Percentiles rank a stretch among this genome's conserved stretches.
Conservation (phyloP, 2,329 filamentous ascomycete species). For the Penicillium janthinellum region DNA sequence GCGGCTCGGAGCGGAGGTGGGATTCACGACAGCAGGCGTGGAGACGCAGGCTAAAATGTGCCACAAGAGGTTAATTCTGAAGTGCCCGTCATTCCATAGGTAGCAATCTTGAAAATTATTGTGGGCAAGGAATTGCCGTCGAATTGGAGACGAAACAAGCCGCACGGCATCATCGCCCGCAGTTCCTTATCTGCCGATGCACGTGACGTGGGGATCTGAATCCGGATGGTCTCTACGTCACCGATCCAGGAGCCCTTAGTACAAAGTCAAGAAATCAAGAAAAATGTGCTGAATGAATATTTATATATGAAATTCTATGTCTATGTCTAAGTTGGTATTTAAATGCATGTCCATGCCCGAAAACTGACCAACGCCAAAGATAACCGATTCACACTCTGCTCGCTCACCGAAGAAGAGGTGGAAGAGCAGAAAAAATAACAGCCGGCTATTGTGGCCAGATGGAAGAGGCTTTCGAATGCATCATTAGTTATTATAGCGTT, state of each 20-base stretch:
- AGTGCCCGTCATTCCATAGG: background rate
- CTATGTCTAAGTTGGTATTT: background rate
- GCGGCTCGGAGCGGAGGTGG: background rate
- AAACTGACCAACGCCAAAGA: background rate
- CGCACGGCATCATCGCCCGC: slow-evolving; percentile 16
- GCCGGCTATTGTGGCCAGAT: background rate
- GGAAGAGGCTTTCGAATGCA: background rate
- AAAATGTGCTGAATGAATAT: background rate
- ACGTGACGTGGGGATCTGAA: slow-evolving; percentile 28
- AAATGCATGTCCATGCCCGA: background rate
- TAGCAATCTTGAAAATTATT: background rate
- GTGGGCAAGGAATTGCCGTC: slow-evolving; percentile 12
- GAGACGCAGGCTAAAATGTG: background rate
- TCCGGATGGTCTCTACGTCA: slow-evolving; percentile 23
- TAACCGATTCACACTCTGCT: background rate
- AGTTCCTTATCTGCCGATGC: slow-evolving; percentile 15
- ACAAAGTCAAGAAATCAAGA: background rate
- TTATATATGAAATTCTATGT: background rate
- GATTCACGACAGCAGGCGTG: background rate
- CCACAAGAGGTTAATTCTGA: background rate
- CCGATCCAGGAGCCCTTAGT: background rate
- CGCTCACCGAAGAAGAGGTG: background rate
- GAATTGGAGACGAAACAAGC: slow-evolving; percentile 14
- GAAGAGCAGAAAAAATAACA: background rate
- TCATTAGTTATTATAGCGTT: background rate